Evolutionary conservation across 2,329 filamentous ascomycete genomes (phyloP), one percentile per base, ranked within the genome.

Genomic region (Neoarthrinium moseri): DNA sequence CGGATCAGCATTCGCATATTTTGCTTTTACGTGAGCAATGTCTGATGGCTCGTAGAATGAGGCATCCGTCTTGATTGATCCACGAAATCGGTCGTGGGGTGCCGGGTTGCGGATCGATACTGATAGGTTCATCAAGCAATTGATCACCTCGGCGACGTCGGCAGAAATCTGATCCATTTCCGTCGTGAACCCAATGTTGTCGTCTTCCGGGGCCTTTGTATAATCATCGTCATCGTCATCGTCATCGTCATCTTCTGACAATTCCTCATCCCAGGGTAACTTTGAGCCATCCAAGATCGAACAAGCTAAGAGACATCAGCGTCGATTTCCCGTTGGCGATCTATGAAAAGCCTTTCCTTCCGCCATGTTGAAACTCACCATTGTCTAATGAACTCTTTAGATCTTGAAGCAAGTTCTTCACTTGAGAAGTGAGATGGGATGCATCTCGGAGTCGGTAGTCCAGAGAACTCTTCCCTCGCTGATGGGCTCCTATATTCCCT

Each of bases 21-120:
- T 70, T 1, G 58, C 43, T 3, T 46, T 47, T 0, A 68, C 65
- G 37, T 68, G 55, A 3, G 51, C 45, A 17, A 56, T 55, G 26
- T 69, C 65, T 6, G 51, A 55, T 0, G 41, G 22, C 13, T 66
- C 58, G 21, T 56, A 64, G 4, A 43, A 47, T 1, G 51, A 56
- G 0, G 54, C 35, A 5, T 66, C 56, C 5, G 53, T 51, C 3
- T 45, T 17, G 2, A 41, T 38, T 0, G 52, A 52, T 0, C 45
- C 48, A 1, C 55, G 49, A 17, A 65, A 56, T 1, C 57, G 57
- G 32, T 71, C 67, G 20, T 69, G 62, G 0, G 61, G 59, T 2
- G 65, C 59, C 13, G 67, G 67, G 5, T 64, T 62, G 0, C 59
- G 59, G 4, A 71, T 68, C 0, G 65, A 50, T n/a, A 68, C 58